Conservation (phyloP, 345 rosid species). For the Arabis alpina region DNA sequence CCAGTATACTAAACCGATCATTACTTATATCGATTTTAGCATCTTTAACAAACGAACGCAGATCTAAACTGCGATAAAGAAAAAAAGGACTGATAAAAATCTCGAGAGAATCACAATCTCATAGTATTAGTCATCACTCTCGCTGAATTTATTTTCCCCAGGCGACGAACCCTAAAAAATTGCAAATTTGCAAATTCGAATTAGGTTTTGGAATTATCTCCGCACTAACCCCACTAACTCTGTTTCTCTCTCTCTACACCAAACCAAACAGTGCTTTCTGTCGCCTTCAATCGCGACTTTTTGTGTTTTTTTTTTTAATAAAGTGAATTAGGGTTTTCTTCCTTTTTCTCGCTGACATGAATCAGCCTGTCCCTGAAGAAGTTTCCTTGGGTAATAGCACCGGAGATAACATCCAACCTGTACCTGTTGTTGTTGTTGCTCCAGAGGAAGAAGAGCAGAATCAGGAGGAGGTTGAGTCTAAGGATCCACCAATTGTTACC, state of each 20-base stretch:
- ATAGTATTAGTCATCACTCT: constrained; percentile 1
- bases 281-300: constrained; percentile 96
- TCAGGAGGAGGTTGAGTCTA: constrained; percentile 30
- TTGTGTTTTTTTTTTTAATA: constrained; percentile 42
- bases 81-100: no score
- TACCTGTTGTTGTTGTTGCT: neutral
- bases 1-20: no score
- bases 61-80: no score
- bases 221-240: constrained; percentile 62
- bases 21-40: no score
- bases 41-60: no score
- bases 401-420: constrained; percentile 32
- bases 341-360: constrained; percentile 51
- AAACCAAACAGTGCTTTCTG: constrained; percentile 64
- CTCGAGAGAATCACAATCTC: neutral
- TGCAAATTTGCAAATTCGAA: neutral
- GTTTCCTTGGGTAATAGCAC: constrained; percentile 25
- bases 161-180: constrained; percentile 31
- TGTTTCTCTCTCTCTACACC: constrained; percentile 22
- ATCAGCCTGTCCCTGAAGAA: constrained; percentile 29
- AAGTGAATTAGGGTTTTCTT: constrained; percentile 46
- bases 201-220: constrained; percentile 19
- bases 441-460: constrained; percentile 10
- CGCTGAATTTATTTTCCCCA: constrained; percentile 1
- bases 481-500: constrained; percentile 22